Base-by-base conservation (phyloP, 2,329 filamentous ascomycete species). In the Paraphaeosphaeria minitans region DNA sequence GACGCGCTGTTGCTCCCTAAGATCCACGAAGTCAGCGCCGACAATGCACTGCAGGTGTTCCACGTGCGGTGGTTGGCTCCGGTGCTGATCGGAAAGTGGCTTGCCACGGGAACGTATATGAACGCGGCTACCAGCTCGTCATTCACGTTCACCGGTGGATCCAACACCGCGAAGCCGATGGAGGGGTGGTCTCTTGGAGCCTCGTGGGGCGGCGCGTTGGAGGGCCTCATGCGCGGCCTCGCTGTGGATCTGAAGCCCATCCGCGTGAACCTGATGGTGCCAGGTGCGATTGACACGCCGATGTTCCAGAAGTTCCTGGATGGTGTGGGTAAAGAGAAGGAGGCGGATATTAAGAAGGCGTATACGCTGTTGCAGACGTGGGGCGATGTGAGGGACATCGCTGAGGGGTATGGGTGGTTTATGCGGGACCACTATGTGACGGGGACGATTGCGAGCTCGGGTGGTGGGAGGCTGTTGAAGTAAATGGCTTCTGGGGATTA, bases 381-480 rank as follows among this genome's bases (percentile, higher is more conserved):
- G 43, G 74, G 72, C 1, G 56, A 61, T 31, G 68, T 70, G 5
- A 66, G 67, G 55, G 79, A 82, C 66, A 65, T 77, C 55, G 79
- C 79, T 1, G 79, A 82, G 69, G 74, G 75, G 21, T 81, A 81
- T 73, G 63, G 77, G 3, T 80, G 76, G 64, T 47, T 76, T 10
- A 81, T 82, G 79, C 76, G 74, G 61, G 79, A 81, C 68, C 53
- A 63, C 37, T 79, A 76, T 64, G 70, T 73, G 10, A 79, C 74
- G 1, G 80, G 79, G 0, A 64, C 58, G 12, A 56, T 71, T 29
- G 61, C 78, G 8, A 65, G 66, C 10, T 69, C 68, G 22, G 74
- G 79, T 64, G 79, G 78, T 13, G 79, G 79, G 7, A 71, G 66
- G 46, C 54, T 78, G 54, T 57, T 72, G 62, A 59, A 66, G 6